phyloP scores from a whole-genome alignment of 129 eudicot genomes.

The Helianthus annuus region DNA sequence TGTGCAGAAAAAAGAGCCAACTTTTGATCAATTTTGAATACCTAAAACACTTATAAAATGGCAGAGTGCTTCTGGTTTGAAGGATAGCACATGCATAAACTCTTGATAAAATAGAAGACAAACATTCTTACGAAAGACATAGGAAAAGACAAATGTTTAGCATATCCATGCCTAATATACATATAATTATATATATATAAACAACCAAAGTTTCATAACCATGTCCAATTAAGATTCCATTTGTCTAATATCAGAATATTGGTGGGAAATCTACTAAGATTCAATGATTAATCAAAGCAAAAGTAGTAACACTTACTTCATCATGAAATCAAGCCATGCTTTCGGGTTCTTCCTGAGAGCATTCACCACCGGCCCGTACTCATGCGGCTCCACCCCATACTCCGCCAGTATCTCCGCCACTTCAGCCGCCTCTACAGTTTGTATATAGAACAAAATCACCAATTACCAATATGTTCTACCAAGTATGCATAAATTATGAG shows the following conservation, averaged over 20 bases:
- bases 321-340: conserved; percentile 99
- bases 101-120: conserved; percentile 6
- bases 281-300: neutral
- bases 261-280: neutral
- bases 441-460: neutral
- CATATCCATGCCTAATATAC: conserved; percentile 13
- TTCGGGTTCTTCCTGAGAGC: conserved; percentile 88
- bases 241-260: conserved; percentile 9
- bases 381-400: conserved; percentile 84
- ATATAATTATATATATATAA: neutral
- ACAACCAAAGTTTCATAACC: neutral
- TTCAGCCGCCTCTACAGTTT: conserved; percentile 91
- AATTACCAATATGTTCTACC: neutral
- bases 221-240: conserved; percentile 16
- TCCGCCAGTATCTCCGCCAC: conserved; percentile 83
- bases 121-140: conserved; percentile 23
- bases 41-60: conserved; percentile 1
- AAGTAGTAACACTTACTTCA: conserved; percentile 68
- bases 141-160: conserved; percentile 27
- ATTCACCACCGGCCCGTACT: conserved; percentile 86
- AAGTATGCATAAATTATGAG: neutral
- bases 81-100: conserved; percentile 17
- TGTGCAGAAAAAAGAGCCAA: neutral
- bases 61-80: conserved; percentile 16
- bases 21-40: conserved; percentile 8